These are phyloP conservation scores for Lachnellula arida DNA, from an alignment of 2,329 filamentous ascomycete species.

Conservation along the genomic window DNA sequence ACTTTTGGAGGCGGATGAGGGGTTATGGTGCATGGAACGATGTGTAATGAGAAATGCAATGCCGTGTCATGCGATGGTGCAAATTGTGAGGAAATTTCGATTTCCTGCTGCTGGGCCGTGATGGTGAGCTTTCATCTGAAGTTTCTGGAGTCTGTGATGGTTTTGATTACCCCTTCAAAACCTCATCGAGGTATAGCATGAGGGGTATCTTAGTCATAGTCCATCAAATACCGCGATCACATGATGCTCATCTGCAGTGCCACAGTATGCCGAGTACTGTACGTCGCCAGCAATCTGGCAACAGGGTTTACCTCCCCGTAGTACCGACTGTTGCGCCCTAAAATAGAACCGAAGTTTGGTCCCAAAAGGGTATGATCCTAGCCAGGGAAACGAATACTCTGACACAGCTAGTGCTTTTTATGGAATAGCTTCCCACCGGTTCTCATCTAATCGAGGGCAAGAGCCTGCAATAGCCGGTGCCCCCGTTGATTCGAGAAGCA, in stretches of 20 bases:
- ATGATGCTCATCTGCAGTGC: neutral
- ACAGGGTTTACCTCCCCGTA: no score
- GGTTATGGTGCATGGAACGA: slow-evolving; percentile 3
- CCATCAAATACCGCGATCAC: neutral
- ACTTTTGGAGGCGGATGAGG: slow-evolving; percentile 2
- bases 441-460: neutral
- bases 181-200: slow-evolving; percentile 10
- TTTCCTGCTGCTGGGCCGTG: neutral
- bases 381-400: neutral
- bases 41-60: slow-evolving; percentile 26
- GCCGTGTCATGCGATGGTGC: slow-evolving; percentile 26
- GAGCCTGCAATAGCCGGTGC: neutral
- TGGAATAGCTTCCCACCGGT: neutral
- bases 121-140: neutral
- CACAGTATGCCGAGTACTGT: no score
- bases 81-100: slow-evolving; percentile 7
- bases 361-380: no score
- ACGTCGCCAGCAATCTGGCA: no score
- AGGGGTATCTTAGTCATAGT: slow-evolving; percentile 17
- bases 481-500: neutral
- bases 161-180: slow-evolving; percentile 23
- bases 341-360: no score
- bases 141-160: neutral
- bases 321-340: no score
- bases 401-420: neutral